Percentiles rank a stretch among this genome's conserved stretches.
Conservation (phyloP, 2,329 filamentous ascomycete genomes). For the Sporothrix protearum region DNA sequence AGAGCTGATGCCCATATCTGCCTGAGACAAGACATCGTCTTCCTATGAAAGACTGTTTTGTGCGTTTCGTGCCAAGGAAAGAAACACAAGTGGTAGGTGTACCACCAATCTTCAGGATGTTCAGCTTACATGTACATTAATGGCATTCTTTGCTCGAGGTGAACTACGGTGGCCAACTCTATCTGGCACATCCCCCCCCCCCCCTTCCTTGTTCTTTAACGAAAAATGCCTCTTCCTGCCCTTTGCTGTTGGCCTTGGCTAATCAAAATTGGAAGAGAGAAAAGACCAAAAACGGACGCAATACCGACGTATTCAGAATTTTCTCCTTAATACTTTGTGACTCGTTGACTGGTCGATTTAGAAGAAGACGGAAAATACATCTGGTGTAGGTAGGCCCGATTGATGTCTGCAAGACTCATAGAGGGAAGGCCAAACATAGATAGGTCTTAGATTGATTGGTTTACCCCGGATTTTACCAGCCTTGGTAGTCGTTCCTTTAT, state of each 20-base stretch:
- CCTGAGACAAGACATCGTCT: neutral
- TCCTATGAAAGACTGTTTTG: neutral
- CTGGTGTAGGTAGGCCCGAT: neutral
- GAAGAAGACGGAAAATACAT: neutral
- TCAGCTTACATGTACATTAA: neutral
- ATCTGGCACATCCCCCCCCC: neutral
- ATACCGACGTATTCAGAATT: neutral
- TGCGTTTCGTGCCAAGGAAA: neutral
- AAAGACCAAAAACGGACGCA: neutral
- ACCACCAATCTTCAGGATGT: neutral
- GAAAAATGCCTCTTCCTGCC: neutral
- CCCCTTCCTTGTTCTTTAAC: neutral
- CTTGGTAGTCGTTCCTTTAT: neutral
- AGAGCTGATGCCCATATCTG: neutral
- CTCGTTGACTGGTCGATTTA: neutral
- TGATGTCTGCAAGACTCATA: neutral
- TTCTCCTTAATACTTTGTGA: neutral
- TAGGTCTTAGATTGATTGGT: neutral
- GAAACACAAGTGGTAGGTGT: neutral
- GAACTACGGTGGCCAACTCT: neutral
- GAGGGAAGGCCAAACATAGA: neutral
- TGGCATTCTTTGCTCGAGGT: neutral
- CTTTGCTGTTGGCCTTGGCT: neutral
- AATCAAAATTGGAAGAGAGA: neutral
- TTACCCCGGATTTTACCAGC: slow-evolving; percentile 14